A percentile compares a stretch with the other conserved stretches of the same genome.
These are phyloP conservation scores for Prunus davidiana DNA, from an alignment of 306 rosid genomes.

Conservation along the genomic window DNA sequence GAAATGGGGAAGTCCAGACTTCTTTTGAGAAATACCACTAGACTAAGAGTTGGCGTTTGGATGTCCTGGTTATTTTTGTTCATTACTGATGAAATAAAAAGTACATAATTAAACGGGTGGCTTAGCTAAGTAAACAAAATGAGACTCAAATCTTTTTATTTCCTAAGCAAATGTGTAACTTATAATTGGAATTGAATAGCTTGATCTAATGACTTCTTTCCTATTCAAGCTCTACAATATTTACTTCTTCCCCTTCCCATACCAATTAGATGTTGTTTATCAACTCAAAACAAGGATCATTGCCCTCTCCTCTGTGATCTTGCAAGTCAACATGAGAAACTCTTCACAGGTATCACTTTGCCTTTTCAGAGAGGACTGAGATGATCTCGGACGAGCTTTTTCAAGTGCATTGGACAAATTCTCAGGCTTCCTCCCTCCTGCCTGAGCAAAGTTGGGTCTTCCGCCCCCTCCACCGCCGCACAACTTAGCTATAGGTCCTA, in stretches of 20 bases:
- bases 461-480: conserved; percentile 99
- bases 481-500: conserved; percentile 82
- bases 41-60: no score
- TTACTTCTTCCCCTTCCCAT: background rate
- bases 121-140: background rate
- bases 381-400: conserved; percentile 69
- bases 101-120: background rate
- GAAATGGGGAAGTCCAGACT: no score
- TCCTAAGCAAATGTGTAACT: background rate
- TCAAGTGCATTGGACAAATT: conserved; percentile 68
- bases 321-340: background rate
- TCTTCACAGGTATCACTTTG: conserved; percentile 32
- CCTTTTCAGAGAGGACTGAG: conserved; percentile 50
- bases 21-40: no score
- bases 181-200: background rate
- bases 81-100: no score
- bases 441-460: conserved; percentile 94
- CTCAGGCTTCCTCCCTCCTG: conserved; percentile 92
- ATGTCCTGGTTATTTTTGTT: no score
- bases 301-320: background rate
- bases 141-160: background rate
- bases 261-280: background rate
- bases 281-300: conserved; percentile 12
- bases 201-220: background rate
- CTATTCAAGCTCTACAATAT: background rate